Evolutionary conservation across 352 stramenopile species (phyloP), one percentile per base, ranked within the genome.

Genomic region (Phytophthora ohioensis): DNA sequence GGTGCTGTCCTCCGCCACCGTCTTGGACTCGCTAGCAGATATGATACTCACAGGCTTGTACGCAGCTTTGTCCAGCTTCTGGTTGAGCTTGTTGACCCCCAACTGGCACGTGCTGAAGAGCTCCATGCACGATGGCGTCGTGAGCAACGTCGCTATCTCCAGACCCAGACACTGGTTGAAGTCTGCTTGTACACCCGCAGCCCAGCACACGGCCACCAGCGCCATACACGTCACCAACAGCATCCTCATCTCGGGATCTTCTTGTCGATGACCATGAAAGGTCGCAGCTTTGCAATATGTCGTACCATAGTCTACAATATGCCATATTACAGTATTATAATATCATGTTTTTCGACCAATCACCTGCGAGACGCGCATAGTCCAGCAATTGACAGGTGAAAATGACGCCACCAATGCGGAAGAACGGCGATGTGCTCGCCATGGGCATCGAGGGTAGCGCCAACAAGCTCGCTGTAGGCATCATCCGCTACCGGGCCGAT

Each of bases 401-500:
- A 38, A 66, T 64, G 49, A 31, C 46, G 42, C 45, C 51, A 27
- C 74, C 79, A 57, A 67, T 91, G 71, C 81, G 81, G 58, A 91
- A 91, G 73, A 67, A 82, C 27, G 82, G 87, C 61, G 82, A 91
- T 61, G 85, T 94, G 68, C 85, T 99, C 55, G 97, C 98, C 39
- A 85, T 99, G 47, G 98, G 97, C 55, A 99, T 99, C 71, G 98
- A 99, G 81, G 98, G 97, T 41, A 98, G 91, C 58, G 98, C 98
- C 42, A 99, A 99, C 87, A 99, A 99, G 77, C 85, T 99, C 7
- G 97, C 90, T 11, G 87, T 96, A n/a, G 87, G 88, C 31, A 91
- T 96, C 63, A 91, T 96, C 64, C 74, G 85, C 59, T 93, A 92
- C 64, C 74, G 79, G 54, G 55, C 69, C 7, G 79, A 93, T 58